Base-by-base conservation (phyloP, 2,329 filamentous ascomycete genomes). In the Camillea tinctor region DNA sequence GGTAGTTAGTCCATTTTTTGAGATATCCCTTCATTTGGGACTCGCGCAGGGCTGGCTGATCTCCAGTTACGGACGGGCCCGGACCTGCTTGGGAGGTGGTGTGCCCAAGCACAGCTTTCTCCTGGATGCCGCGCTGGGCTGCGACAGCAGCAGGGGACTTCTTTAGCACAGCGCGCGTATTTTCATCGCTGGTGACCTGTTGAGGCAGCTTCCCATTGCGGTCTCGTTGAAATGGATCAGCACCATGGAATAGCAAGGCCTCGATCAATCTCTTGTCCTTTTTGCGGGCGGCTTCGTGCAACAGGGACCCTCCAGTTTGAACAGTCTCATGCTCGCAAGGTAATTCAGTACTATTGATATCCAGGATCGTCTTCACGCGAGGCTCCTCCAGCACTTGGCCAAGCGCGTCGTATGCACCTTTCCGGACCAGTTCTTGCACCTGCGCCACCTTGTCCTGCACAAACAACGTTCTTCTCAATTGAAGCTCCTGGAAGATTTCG, bases 1-100 rank as follows among this genome's bases (percentile, higher is more conserved):
- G 93, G 74, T 99, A 99, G 74, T 99, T 99, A 53, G 95, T 99
- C 95, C 95, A 99, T 75, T 99, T 99, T 79, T 97, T 98, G 59
- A 99, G 81, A 74, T 98, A 99, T 6, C 95, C 95, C 79, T 96
- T 97, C 91, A 99, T 98, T 76, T 98, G 94, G 19, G 91, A 90
- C 72, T 99, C 95, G 66, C 94, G 93, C 17, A 90, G 89, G 23
- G 90, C 90, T 60, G 88, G 74, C 20, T 85, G 80, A 65, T 90
- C 84, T 9, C 83, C 80, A 17, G 87, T 80, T 1, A 79, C 76
- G 23, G 85, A 80, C 15, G 81, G 74, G 8, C 81, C 77, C 2
- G 79, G 77, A 5, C 81, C 82, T 62, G 64, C 70, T 73, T 89
- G 84, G 0, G 84, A 83, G 8, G 84, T 81, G 20, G 80, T 81